Conservation (phyloP, 2,329 filamentous ascomycete species). For the Graphiopsis chlorocephala region DNA sequence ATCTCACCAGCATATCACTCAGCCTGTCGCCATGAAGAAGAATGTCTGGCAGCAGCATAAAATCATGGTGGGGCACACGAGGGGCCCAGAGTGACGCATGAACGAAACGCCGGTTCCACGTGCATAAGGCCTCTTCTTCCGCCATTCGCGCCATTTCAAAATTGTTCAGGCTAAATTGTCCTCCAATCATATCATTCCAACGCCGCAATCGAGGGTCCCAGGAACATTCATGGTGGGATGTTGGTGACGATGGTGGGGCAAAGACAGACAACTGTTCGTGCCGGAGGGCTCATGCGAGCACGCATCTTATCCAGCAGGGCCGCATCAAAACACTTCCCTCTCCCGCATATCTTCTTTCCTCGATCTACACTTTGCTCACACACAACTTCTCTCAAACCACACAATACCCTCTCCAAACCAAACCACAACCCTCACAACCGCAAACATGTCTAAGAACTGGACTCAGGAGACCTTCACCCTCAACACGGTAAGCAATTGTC, state of each 20-base stretch:
- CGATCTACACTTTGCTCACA: neutral
- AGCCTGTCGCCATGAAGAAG: neutral
- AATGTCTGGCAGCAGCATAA: neutral
- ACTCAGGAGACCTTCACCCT: conserved; percentile 50
- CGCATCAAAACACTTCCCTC: conserved; percentile 6
- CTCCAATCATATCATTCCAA: neutral
- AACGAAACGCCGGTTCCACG: conserved; percentile 4
- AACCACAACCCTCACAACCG: neutral
- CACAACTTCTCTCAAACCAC: neutral
- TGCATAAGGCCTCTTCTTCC: conserved; percentile 3
- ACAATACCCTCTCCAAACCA: neutral
- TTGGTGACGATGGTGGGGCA: conserved; percentile 17
- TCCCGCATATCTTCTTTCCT: neutral
- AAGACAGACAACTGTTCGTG: conserved; percentile 1
- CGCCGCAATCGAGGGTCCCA: neutral
- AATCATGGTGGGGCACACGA: neutral
- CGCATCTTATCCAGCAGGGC: conserved; percentile 13
- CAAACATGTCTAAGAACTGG: conserved; percentile 22
- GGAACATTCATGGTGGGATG: neutral
- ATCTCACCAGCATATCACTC: neutral
- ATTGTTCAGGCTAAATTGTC: conserved; percentile 7
- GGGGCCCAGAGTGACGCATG: conserved; percentile 1
- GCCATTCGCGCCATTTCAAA: too few species aligned
- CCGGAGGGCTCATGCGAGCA: conserved; percentile 5
- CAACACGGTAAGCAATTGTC: conserved; percentile 46